Evolutionary conservation across 441 rosid genomes (phyloP).

Genomic region (Arabidopsis lyrata): DNA sequence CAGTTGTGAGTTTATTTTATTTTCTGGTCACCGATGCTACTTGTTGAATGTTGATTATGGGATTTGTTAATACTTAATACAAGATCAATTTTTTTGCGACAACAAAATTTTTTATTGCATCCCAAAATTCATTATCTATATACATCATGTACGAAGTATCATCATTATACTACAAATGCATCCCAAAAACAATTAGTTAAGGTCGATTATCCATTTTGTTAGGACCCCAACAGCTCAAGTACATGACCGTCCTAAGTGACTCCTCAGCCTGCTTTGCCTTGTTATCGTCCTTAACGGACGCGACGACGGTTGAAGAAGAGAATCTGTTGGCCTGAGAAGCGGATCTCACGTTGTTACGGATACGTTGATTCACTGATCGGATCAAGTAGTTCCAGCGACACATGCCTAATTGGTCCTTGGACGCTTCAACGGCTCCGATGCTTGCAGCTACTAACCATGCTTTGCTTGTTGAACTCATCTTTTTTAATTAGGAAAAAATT

Average conservation of each 20-base stretch:
- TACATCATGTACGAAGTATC: no score
- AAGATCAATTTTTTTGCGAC: no score
- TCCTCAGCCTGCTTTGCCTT: constrained; percentile 50
- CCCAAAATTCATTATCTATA: no score
- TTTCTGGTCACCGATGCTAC: no score
- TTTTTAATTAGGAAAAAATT: no score
- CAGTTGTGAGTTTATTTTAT: no score
- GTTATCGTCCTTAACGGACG: neutral
- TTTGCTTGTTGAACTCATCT: constrained; percentile 41
- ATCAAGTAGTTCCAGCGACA: constrained; percentile 59
- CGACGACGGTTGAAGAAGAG: constrained; percentile 24
- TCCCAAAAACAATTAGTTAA: no score
- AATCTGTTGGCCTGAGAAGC: constrained; percentile 44
- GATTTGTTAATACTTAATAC: no score
- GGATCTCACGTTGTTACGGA: constrained; percentile 45
- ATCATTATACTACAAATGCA: no score
- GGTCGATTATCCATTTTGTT: no score
- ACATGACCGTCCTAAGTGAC: constrained; percentile 58
- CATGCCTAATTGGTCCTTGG: constrained; percentile 48
- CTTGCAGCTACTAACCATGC: constrained; percentile 43
- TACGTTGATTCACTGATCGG: constrained; percentile 52
- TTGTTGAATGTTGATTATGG: no score
- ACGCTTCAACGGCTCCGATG: constrained; percentile 46
- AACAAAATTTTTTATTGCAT: no score
- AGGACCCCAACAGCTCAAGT: constrained; percentile 67